Conservation (phyloP, 345 rosid genomes). For the Stellera chamaejasme region DNA sequence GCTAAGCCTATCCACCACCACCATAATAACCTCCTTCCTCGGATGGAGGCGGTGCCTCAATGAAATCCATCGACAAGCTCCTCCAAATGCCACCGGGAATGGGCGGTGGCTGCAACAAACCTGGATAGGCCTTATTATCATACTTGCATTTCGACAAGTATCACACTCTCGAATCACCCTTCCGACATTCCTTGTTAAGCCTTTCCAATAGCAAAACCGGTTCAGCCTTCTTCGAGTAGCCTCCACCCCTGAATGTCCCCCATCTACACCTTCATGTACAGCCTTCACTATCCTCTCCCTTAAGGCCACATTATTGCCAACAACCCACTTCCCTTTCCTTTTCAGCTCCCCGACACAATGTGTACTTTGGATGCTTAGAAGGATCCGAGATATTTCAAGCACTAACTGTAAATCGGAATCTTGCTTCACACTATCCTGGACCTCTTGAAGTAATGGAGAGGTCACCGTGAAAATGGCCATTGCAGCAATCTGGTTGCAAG, state of each 20-base stretch:
- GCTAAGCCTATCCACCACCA: background rate
- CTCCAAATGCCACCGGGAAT: background rate
- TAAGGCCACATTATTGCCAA: background rate
- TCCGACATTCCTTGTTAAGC: background rate
- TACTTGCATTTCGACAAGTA: background rate
- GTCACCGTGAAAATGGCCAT: background rate
- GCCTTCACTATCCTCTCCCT: background rate
- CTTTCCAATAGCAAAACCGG: background rate
- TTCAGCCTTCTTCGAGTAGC: background rate
- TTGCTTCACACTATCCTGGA: background rate
- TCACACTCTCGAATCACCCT: background rate
- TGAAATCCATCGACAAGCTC: background rate
- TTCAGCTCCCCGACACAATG: no score
- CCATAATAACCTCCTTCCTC: background rate
- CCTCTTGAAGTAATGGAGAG: background rate
- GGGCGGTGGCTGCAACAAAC: background rate
- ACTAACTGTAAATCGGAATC: background rate
- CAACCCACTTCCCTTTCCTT: background rate
- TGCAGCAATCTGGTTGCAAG: background rate
- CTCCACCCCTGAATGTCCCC: no score
- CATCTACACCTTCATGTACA: no score
- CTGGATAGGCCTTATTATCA: background rate
- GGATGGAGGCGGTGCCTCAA: background rate
- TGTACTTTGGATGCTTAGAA: background rate
- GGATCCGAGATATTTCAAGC: background rate